Evolutionary conservation across 441 rosid genomes (phyloP), one percentile per base, ranked within the genome.

Genomic region (Populus hybrid): DNA sequence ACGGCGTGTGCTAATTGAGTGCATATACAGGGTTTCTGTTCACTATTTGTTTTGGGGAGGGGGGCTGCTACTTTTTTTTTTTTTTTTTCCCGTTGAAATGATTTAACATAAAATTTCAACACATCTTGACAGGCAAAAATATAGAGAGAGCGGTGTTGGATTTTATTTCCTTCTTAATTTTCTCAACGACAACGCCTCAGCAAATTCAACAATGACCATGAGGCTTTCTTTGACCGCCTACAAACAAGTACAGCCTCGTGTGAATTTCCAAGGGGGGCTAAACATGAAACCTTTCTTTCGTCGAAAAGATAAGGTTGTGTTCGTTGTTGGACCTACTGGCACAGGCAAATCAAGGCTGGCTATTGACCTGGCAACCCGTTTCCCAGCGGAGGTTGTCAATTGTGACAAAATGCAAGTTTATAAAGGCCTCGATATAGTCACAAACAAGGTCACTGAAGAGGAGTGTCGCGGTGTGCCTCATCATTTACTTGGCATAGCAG

Each of bases 401-500:
- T 90, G 92, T 4, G 97, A 93, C 83, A 93, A 93, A 82, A 93
- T 93, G 69, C 98, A 93, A 85, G 91, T 93, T 18, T 87, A 87
- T 46, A 86, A 84, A 75, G 95, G 98, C 28, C 90, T 93, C 1
- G 89, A 89, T 73, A 81, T 89, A 6, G 84, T 85, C 23, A 92
- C 97, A 7, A 93, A 93, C 69, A 93, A 93, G 84, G 94, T 93
- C 16, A 90, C 90, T 1, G 83, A 84, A 1, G 87, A 86, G 64
- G 97, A 93, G 83, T 81, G 91, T 73, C 89, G 85, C 3, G 98
- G 95, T 1, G 87, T 92, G 2, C 87, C 93, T 2, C 97, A 93
- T 81, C 97, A 92, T 77, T 80, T 93, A 69, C 86, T 92, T 3
- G 93, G 94, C 69, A 64, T 85, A 6, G 83, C 75, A 21, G 85